Base-by-base conservation (phyloP, 352 stramenopile species). In the Pythium angustatum region DNA sequence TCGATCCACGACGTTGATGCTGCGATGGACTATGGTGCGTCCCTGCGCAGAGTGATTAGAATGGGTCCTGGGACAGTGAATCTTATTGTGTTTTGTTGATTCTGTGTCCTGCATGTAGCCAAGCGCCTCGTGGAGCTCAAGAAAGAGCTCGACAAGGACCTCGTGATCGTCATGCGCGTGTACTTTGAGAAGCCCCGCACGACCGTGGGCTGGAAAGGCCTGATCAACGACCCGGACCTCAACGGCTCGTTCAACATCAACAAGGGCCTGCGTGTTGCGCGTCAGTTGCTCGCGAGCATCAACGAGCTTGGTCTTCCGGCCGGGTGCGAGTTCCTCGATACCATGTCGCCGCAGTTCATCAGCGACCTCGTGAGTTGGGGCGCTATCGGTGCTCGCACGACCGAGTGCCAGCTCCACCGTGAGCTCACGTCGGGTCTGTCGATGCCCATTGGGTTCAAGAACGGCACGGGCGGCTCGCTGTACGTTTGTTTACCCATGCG, bases 401-500 rank as follows among this genome's bases (percentile, higher is more conserved):
- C 88, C 64, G 88, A 96, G 75, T 94, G 85, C 59, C 88, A 96
- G 68, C 65, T 96, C 52, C 88, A 96, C 70, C 87, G 88, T 41
- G 88, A 96, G 66, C 84, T 96, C 53, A 94, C 87, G 60, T 96
- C 86, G 30, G 88, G 88, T 47, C 72, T 96, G 5, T 96, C 86
- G 33, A 96, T 95, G 86, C 87, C 88, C 14, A 90, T 96, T n/a
- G 88, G 88, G 64, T 96, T 96, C 74, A 96, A 96, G 76, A 96
- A 96, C 69, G 88, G 87, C 73, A 96, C 88, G 53, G 84, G 88
- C 43, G 88, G 88, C 49, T 87, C 87, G 26, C 66, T 96, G 72
- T 79, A 76, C 40, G 67, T 70, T 47, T 19, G n/a, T 53, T 49
- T 52, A 3, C 30, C 24, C 21, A 19, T 24, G n/a, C n/a, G n/a